These are phyloP conservation scores for Sambucus nigra DNA, from an alignment of 129 eudicot species.

Conservation along the genomic window DNA sequence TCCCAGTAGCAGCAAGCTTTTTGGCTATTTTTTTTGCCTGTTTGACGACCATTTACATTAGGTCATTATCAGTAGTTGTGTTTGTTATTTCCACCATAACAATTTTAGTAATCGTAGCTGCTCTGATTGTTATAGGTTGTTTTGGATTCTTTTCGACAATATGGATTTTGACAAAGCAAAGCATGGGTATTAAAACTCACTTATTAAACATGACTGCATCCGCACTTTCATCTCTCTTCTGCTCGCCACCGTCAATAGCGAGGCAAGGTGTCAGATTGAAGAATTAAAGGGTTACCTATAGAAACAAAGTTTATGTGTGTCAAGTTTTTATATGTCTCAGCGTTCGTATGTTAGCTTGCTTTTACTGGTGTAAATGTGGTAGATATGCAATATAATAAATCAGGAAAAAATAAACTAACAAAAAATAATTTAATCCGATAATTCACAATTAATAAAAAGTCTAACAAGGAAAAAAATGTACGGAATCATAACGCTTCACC, in stretches of 20 bases:
- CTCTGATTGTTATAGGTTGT: constrained; percentile 59
- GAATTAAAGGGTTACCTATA: background rate
- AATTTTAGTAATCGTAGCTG: constrained; percentile 51
- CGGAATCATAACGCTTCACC: too few relatives aligned
- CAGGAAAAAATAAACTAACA: too few relatives aligned
- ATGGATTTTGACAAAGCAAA: constrained; percentile 43
- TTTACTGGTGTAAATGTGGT: too few relatives aligned
- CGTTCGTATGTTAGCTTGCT: too few relatives aligned
- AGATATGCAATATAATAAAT: too few relatives aligned
- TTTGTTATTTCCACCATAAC: constrained; percentile 64
- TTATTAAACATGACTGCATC: constrained; percentile 31
- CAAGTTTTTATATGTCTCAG: too few relatives aligned
- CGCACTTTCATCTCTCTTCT: constrained; percentile 39
- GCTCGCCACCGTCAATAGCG: constrained; percentile 18
- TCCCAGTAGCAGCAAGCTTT: constrained; percentile 80
- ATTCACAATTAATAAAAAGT: too few relatives aligned
- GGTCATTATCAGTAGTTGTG: constrained; percentile 49
- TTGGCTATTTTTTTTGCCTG: constrained; percentile 78
- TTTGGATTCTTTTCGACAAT: constrained; percentile 59
- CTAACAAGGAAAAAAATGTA: too few relatives aligned
- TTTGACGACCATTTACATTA: constrained; percentile 56
- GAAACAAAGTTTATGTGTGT: background rate
- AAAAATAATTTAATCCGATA: too few relatives aligned
- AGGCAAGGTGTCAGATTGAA: background rate
- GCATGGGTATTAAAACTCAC: constrained; percentile 41